A percentile compares a stretch with the other conserved stretches of the same genome.
Conservation (phyloP, 2,329 filamentous ascomycete genomes). For the Mollisia scopiformis region DNA sequence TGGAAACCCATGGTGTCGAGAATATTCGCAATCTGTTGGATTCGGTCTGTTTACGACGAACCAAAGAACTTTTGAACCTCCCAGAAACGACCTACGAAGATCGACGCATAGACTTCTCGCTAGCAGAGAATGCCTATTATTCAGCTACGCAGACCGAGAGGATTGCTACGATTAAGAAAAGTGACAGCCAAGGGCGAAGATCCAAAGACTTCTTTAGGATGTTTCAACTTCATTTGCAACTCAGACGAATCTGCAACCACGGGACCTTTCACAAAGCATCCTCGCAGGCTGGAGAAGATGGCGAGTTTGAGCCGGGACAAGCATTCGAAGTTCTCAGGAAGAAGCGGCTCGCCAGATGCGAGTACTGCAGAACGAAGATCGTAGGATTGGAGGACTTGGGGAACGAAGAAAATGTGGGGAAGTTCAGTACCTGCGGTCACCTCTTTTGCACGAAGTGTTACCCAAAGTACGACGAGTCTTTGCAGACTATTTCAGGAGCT, state of each 20-base stretch:
- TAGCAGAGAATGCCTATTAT: conserved; percentile 26
- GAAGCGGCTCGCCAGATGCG: conserved; percentile 3
- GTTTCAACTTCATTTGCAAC: conserved; percentile 12
- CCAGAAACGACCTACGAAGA: conserved; percentile 32
- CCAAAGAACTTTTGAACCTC: conserved; percentile 44
- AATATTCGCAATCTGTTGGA: conserved; percentile 41
- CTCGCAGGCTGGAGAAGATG: background rate
- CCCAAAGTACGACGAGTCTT: conserved; percentile 4
- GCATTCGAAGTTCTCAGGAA: conserved; percentile 9
- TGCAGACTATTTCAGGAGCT: background rate
- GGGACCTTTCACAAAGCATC: conserved; percentile 15
- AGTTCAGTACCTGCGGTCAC: conserved; percentile 20
- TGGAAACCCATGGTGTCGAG: conserved; percentile 28
- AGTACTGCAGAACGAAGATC: conserved; percentile 7
- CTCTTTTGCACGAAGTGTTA: conserved; percentile 17
- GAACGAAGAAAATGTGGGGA: conserved; percentile 4
- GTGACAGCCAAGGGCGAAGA: conserved; percentile 9
- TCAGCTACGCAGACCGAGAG: conserved; percentile 4
- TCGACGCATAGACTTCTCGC: conserved; percentile 38
- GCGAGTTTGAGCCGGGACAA: conserved; percentile 11
- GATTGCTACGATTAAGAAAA: conserved; percentile 8
- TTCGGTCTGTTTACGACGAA: conserved; percentile 46
- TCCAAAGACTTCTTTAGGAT: conserved; percentile 15
- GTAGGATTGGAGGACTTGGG: conserved; percentile 2
- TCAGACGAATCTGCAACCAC: conserved; percentile 22